Evolutionary conservation across 441 rosid genomes (phyloP).

Genomic region (Eutrema salsugineum): DNA sequence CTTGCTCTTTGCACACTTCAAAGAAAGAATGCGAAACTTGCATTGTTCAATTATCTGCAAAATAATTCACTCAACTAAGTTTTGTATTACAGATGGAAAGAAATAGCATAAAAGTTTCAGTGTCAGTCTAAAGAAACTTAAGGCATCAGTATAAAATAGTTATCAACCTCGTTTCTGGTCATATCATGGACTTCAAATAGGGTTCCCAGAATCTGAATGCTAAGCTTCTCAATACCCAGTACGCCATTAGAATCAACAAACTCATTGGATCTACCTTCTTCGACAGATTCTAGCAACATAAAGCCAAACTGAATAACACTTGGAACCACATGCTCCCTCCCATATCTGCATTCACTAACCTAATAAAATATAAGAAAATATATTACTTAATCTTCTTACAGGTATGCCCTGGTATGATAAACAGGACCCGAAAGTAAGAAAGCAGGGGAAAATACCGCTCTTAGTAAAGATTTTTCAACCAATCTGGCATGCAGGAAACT

Average conservation of each 20-base stretch:
- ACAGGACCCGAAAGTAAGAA: neutral
- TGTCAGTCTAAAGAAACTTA: neutral
- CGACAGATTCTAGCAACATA: slow-evolving; percentile 58
- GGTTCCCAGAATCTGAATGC: slow-evolving; percentile 63
- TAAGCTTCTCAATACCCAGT: slow-evolving; percentile 63
- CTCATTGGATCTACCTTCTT: slow-evolving; percentile 37
- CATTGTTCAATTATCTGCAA: slow-evolving; percentile 80
- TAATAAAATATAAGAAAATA: slow-evolving; percentile 22
- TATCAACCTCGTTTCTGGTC: slow-evolving; percentile 78
- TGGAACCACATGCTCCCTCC: slow-evolving; percentile 80
- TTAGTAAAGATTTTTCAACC: slow-evolving; percentile 60
- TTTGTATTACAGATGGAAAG: neutral
- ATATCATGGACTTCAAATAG: slow-evolving; percentile 80
- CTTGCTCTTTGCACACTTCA: slow-evolving; percentile 60
- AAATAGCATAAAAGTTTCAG: neutral
- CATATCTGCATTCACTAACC: slow-evolving; percentile 73
- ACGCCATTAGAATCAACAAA: slow-evolving; percentile 40
- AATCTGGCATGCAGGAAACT: slow-evolving; percentile 44
- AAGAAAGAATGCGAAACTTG: slow-evolving; percentile 70
- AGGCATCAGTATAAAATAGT: neutral
- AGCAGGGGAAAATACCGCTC: slow-evolving; percentile 55
- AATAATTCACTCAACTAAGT: slow-evolving; percentile 13
- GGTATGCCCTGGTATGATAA: neutral
- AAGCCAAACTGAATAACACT: slow-evolving; percentile 70
- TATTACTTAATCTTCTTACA: neutral